Base-by-base conservation (phyloP, 2,329 filamentous ascomycete species). In the Cladosporium sp. region DNA sequence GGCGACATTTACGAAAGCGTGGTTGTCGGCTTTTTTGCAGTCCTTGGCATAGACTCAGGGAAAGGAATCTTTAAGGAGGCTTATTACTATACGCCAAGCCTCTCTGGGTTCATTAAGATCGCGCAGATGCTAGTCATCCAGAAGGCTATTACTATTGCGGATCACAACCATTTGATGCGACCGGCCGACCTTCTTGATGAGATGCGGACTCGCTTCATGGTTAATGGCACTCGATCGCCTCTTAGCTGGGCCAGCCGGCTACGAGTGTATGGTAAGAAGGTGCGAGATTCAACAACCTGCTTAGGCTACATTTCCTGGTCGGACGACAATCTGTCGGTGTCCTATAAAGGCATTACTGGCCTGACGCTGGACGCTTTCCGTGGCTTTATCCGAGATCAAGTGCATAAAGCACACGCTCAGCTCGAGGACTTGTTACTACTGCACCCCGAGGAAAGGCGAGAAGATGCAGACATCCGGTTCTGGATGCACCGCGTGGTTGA, bases 81-180 rank as follows among this genome's bases (percentile, higher is more conserved):
- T n/a, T 18, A 47, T 4, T 32, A 36, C 30, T 59, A 56, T 48
- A 57, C 53, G 20, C 43, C 54, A 9, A 27, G 42, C 13, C 56
- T 60, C 6, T 60, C 55, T n/a, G 56, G 51, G 18, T 59, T 57
- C 18, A 57, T 59, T 30, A 61, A 60, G 47, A 56, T 61, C 2
- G 50, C 52, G 2, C 39, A 61, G 37, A 57, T 60, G 52, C 58
- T 61, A 30, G 54, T 60, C 6, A 37, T 58, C 7, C 40, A 58
- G 51, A 43, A 52, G 22, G 52, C 54, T 6, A 42, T 61, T 3
- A 12, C 12, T 18, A 20, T n/a, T 18, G 27, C 22, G 42, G 42
- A 36, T 19, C 13, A 22, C n/a, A 19, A 19, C 34, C 44, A 19
- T 8, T 15, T 40, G n/a, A 18, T 18, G 15, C 41, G 52, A 32